Evolutionary conservation across 2,329 filamentous ascomycete genomes (phyloP).

Genomic region (Aspergillus pseudoglaucus): DNA sequence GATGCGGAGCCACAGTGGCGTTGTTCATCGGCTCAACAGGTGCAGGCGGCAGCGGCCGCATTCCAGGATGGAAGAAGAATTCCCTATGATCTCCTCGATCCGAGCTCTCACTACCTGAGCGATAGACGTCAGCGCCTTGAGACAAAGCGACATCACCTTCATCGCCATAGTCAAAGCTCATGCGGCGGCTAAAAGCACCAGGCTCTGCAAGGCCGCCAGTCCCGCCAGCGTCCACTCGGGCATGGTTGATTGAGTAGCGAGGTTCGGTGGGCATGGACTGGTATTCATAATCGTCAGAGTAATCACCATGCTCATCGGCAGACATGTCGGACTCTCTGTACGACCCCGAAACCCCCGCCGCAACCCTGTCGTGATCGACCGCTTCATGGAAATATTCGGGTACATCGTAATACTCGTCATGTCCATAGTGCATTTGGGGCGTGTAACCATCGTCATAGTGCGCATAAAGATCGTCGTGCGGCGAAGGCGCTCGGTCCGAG

Average conservation of each 20-base stretch:
- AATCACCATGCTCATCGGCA: conserved; percentile 18
- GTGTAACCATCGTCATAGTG: conserved; percentile 67
- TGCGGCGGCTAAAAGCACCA: conserved; percentile 54
- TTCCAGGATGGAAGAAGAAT: conserved; percentile 87
- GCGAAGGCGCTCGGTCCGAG: conserved; percentile 26
- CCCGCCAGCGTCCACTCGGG: conserved; percentile 76
- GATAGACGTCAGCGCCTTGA: conserved; percentile 43
- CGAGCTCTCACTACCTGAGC: conserved; percentile 57
- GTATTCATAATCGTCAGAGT: conserved; percentile 30
- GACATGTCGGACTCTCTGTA: conserved; percentile 22
- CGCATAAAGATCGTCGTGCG: conserved; percentile 55
- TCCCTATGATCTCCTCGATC: conserved; percentile 71
- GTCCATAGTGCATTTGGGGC: conserved; percentile 56
- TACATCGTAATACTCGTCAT: conserved; percentile 31
- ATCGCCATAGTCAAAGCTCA: conserved; percentile 91
- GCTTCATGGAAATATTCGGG: conserved; percentile 15
- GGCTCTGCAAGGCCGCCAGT: conserved; percentile 85
- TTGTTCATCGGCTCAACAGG: conserved; percentile 51
- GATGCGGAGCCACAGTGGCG: conserved; percentile 37
- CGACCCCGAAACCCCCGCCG: conserved; percentile 16
- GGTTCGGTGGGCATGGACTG: conserved; percentile 43
- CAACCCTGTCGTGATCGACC: conserved; percentile 9
- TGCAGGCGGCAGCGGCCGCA: conserved; percentile 60
- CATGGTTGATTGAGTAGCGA: conserved; percentile 50
- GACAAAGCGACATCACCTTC: conserved; percentile 63